These are phyloP conservation scores for Heterobasidion parviporum DNA, from an alignment of 1,284 basidiomycete species.

Conservation along the genomic window DNA sequence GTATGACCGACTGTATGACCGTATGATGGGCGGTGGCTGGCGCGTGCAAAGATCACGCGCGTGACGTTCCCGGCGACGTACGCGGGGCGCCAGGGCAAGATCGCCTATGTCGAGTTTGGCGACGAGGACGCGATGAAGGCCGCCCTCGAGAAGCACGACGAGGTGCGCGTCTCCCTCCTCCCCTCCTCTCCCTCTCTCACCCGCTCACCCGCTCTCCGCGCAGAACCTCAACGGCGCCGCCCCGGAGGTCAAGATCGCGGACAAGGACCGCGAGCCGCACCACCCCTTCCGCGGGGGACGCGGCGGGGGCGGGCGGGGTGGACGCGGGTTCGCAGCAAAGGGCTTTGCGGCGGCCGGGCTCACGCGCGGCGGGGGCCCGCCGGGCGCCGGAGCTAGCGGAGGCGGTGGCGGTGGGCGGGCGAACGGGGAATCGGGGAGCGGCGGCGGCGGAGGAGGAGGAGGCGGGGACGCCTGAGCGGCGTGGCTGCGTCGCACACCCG, in stretches of 20 bases:
- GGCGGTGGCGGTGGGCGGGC: not conserved
- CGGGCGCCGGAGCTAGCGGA: not conserved
- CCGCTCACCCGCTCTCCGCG: constrained; percentile 5
- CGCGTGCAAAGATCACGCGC: constrained; percentile 52
- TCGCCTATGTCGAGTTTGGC: constrained; percentile 82
- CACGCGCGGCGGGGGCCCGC: constrained; percentile 30
- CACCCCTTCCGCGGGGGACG: constrained; percentile 30
- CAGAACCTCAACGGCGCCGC: constrained; percentile 61
- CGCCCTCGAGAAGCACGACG: constrained; percentile 63
- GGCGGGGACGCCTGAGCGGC: no score
- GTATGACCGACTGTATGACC: not conserved
- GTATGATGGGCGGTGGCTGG: not conserved
- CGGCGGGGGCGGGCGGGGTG: constrained; percentile 48
- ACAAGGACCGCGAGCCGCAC: constrained; percentile 44
- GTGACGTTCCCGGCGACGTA: constrained; percentile 56
- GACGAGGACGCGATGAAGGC: constrained; percentile 77
- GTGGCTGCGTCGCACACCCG: not conserved
- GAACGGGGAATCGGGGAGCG: no score
- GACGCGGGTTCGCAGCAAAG: constrained; percentile 54
- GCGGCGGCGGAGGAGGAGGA: no score
- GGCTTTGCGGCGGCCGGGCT: constrained; percentile 65
- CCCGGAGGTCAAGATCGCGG: constrained; percentile 61
- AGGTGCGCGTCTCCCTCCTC: constrained; percentile 37
- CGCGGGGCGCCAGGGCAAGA: constrained; percentile 39
- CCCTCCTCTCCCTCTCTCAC: not conserved